Evolutionary conservation across 2,329 filamentous ascomycete genomes (phyloP).

Genomic region (Ophiocordyceps camponoti-leonardi): DNA sequence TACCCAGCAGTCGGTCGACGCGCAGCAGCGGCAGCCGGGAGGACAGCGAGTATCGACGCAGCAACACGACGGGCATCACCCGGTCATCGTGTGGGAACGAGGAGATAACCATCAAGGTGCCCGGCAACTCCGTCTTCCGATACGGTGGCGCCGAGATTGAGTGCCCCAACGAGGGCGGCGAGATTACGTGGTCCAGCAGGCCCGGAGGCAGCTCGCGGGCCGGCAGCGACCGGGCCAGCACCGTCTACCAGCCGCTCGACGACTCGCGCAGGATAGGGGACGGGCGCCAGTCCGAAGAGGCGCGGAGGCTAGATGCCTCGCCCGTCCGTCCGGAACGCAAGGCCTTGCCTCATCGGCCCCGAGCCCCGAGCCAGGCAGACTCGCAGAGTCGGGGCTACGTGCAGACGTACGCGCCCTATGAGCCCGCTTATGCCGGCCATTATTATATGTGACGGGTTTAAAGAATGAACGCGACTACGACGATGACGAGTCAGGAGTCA

Average conservation of each 20-base stretch:
- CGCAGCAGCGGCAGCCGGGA: slow-evolving; percentile 43
- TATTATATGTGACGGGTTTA: slow-evolving; percentile 14
- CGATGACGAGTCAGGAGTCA: background rate
- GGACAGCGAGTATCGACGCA: slow-evolving; percentile 45
- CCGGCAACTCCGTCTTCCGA: slow-evolving; percentile 35
- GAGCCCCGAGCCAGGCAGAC: slow-evolving; percentile 31
- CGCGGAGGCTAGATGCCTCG: slow-evolving; percentile 23
- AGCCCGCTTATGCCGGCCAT: slow-evolving; percentile 10
- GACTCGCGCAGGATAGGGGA: slow-evolving; percentile 15
- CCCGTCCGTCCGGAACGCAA: slow-evolving; percentile 24
- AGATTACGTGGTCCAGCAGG: slow-evolving; percentile 35
- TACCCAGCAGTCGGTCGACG: slow-evolving; percentile 35
- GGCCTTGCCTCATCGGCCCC: slow-evolving; percentile 24
- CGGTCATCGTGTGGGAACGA: slow-evolving; percentile 31
- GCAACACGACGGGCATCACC: slow-evolving; percentile 43
- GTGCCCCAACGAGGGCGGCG: slow-evolving; percentile 38
- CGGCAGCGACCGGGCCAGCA: slow-evolving; percentile 34
- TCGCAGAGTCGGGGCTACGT: slow-evolving; percentile 20
- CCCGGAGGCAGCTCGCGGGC: slow-evolving; percentile 13
- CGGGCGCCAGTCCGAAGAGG: slow-evolving; percentile 1
- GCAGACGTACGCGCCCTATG: slow-evolving; percentile 10
- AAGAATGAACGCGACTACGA: slow-evolving; percentile 6
- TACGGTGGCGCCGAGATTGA: slow-evolving; percentile 40
- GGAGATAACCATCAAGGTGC: slow-evolving; percentile 44
- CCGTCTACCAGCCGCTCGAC: slow-evolving; percentile 27